Evolutionary conservation across 257 asterid genomes (phyloP).

Genomic region (Nicotiana undulata): DNA sequence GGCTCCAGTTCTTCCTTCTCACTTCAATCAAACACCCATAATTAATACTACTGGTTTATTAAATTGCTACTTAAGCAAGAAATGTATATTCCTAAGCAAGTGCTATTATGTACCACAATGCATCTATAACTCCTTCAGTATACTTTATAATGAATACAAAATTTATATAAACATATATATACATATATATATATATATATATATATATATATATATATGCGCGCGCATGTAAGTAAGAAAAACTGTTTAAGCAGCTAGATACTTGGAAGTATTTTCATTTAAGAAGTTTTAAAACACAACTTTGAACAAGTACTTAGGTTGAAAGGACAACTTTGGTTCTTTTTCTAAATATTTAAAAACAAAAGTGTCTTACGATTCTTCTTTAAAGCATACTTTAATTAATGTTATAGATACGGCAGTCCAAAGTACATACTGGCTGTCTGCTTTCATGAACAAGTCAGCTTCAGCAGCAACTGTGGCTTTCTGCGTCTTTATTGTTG

Average conservation of each 20-base stretch:
- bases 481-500: slow-evolving; percentile 55
- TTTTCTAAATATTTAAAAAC: background rate
- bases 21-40: too few species aligned
- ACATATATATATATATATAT: too few species aligned
- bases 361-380: background rate
- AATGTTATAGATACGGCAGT: background rate
- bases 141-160: too few species aligned
- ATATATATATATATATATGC: too few species aligned
- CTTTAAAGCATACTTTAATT: background rate
- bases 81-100: too few species aligned
- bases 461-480: slow-evolving; percentile 69
- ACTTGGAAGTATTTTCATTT: background rate
- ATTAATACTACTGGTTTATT: too few species aligned
- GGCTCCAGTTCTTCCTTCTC: too few species aligned
- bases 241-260: background rate
- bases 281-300: background rate
- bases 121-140: too few species aligned
- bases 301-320: background rate
- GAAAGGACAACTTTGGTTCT: background rate
- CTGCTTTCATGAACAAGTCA: slow-evolving; percentile 68
- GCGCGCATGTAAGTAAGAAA: too few species aligned
- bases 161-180: too few species aligned
- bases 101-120: too few species aligned
- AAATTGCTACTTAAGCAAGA: too few species aligned
- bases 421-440: slow-evolving; percentile 44